Conservation (phyloP, 257 asterid species). For the Galeopsis tetrahit region DNA sequence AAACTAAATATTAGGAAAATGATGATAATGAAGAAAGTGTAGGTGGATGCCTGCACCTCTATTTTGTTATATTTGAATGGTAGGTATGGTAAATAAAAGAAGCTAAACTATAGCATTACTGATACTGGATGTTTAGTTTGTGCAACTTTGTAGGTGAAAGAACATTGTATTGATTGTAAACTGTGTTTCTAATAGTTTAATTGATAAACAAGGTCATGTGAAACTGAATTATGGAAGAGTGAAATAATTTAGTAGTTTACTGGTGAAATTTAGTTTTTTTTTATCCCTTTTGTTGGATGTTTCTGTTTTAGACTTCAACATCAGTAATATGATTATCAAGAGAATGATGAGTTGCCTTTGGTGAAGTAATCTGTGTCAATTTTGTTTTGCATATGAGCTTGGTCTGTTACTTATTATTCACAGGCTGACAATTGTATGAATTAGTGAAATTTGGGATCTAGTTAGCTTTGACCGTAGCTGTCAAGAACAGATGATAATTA, state of each 20-base stretch:
- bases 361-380: neutral
- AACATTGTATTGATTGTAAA: slow-evolving; percentile 6
- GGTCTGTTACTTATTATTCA: neutral
- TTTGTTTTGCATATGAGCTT: neutral
- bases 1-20: neutral
- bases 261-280: neutral
- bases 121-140: neutral
- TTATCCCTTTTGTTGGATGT: neutral
- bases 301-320: neutral
- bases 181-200: slow-evolving; percentile 10
- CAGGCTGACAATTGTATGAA: neutral
- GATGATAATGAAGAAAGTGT: neutral
- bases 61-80: neutral
- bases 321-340: neutral
- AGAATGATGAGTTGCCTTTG: neutral
- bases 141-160: neutral
- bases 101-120: neutral
- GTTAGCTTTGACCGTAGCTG: neutral
- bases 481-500: slow-evolving; percentile 7
- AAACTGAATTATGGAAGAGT: neutral
- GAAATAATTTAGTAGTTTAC: neutral
- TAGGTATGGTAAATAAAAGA: neutral
- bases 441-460: neutral
- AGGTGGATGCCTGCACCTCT: slow-evolving; percentile 20
- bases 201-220: neutral